Evolutionary conservation across 768 basidiomycete genomes (phyloP).

Genomic region (Trametes sanguinea): DNA sequence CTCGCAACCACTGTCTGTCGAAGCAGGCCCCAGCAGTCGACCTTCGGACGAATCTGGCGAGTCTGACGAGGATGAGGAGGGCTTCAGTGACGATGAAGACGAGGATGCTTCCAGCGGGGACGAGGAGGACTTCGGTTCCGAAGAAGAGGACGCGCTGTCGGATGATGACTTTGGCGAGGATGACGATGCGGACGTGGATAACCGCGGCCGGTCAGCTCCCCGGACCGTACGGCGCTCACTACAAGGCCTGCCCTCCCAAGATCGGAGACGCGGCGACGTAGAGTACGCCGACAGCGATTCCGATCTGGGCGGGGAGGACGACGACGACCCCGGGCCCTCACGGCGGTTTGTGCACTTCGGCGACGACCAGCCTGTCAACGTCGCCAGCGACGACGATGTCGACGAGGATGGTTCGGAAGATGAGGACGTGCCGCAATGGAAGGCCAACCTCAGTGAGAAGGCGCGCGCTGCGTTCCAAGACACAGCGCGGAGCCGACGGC

Average conservation of each 20-base stretch:
- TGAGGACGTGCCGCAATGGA: constrained; percentile 69
- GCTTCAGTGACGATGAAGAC: constrained; percentile 31
- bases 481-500: constrained; percentile 38
- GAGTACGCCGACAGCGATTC: constrained; percentile 83
- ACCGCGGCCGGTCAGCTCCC: constrained; percentile 53
- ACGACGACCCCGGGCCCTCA: constrained; percentile 19
- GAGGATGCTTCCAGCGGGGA: constrained; percentile 31
- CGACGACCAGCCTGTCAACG: constrained; percentile 51
- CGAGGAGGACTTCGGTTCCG: constrained; percentile 1
- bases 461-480: constrained; percentile 51
- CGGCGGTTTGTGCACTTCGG: constrained; percentile 43
- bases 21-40: constrained; percentile 30
- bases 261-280: constrained; percentile 44
- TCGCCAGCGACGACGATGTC: constrained; percentile 50
- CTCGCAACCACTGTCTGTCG: constrained; percentile 60
- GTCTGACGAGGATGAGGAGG: constrained; percentile 39
- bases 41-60: constrained; percentile 15
- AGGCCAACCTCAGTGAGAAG: constrained; percentile 56
- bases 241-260: constrained; percentile 40
- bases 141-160: neutral
- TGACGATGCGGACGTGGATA: constrained; percentile 21
- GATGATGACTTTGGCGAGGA: constrained; percentile 20
- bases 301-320: constrained; percentile 56
- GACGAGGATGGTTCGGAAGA: constrained; percentile 40
- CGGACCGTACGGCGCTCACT: constrained; percentile 44